Percentiles rank a stretch among this genome's conserved stretches.
These are phyloP conservation scores for Termitomyces sp. DNA, from an alignment of 768 basidiomycete species.

Conservation along the genomic window DNA sequence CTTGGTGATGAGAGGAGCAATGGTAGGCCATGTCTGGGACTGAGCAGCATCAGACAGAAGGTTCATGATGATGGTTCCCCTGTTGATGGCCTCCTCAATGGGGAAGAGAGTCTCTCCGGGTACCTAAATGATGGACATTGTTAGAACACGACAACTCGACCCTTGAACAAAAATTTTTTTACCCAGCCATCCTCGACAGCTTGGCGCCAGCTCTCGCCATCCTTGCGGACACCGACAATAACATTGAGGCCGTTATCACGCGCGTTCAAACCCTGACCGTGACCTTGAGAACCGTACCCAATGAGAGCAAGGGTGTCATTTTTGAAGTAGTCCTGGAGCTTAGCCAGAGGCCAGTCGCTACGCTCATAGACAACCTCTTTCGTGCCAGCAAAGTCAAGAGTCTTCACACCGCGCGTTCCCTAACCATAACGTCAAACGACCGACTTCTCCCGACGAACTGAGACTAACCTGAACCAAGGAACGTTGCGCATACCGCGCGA, in stretches of 20 bases:
- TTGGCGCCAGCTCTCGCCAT: slow-evolving; percentile 95
- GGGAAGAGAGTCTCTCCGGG: slow-evolving; percentile 97
- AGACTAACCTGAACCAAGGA: slow-evolving; percentile 28
- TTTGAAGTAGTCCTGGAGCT: slow-evolving; percentile 99
- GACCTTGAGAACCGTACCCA: slow-evolving; percentile 98
- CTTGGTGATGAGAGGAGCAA: slow-evolving; percentile 96
- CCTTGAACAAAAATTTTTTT: slow-evolving; percentile 2
- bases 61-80: slow-evolving; percentile 99
- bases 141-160: not conserved
- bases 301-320: slow-evolving; percentile 99
- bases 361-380: slow-evolving; percentile 94
- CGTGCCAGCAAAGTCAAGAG: slow-evolving; percentile 93
- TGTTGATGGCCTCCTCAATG: slow-evolving; percentile 95
- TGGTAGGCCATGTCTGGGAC: slow-evolving; percentile 85
- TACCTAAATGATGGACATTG: slow-evolving; percentile 42
- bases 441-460: not conserved
- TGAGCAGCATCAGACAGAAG: slow-evolving; percentile 99
- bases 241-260: slow-evolving; percentile 99
- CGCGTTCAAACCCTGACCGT: slow-evolving; percentile 97
- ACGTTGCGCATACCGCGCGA: slow-evolving; percentile 30
- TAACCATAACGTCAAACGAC: slow-evolving; percentile 19
- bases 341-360: slow-evolving; percentile 95
- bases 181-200: slow-evolving; percentile 97
- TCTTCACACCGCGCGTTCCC: slow-evolving; percentile 81
- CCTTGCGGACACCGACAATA: slow-evolving; percentile 96